These are phyloP conservation scores for Tetrahymena malaccensis DNA, from an alignment of 73 alveolate genomes.

Conservation along the genomic window DNA sequence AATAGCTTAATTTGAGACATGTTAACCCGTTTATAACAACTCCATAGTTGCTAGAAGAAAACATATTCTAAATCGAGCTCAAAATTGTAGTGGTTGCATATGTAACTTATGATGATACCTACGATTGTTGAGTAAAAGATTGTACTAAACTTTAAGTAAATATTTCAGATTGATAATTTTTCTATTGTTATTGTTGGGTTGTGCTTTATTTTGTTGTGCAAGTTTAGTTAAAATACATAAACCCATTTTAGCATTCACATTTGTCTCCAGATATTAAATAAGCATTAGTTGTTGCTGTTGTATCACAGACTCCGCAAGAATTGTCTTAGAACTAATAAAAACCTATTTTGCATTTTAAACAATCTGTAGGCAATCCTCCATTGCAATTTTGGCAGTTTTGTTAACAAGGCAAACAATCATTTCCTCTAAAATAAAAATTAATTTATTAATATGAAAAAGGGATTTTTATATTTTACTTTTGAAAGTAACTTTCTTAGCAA, in stretches of 20 bases:
- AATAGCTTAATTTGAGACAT: neutral
- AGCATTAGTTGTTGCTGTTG: neutral
- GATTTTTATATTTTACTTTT: too few species aligned
- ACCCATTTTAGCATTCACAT: neutral
- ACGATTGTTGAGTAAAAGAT: neutral
- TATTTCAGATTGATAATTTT: too few species aligned
- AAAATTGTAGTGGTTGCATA: neutral
- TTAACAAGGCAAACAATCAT: neutral
- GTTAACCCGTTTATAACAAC: neutral
- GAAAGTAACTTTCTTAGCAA: too few species aligned
- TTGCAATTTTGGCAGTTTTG: neutral
- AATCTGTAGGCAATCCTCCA: neutral
- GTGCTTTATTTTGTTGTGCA: neutral
- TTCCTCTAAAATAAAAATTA: too few species aligned
- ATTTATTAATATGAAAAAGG: too few species aligned
- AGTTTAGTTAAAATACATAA: too few species aligned
- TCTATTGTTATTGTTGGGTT: too few species aligned
- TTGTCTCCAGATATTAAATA: neutral
- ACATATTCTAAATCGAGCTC: neutral
- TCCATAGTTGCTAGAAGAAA: neutral
- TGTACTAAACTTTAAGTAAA: neutral
- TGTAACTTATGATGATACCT: neutral
- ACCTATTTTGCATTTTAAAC: neutral
- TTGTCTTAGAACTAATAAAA: neutral
- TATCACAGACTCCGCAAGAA: neutral